phyloP scores from a whole-genome alignment of 1,139 yeast species.

The Lodderomyces orthopsilosis region DNA sequence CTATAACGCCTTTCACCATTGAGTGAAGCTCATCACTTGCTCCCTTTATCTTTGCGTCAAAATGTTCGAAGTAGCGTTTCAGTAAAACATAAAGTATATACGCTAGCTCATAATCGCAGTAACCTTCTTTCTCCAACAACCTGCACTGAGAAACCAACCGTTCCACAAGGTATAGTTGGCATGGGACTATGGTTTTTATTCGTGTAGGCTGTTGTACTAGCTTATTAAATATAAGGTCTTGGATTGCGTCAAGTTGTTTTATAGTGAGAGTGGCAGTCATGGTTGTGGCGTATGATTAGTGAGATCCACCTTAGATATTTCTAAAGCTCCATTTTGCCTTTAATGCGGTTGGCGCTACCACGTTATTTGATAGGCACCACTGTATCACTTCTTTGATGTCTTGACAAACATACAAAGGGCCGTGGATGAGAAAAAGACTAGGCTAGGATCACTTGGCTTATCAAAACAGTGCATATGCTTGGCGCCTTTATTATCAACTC shows the following conservation, averaged over 20 bases:
- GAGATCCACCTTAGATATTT: too few relatives aligned
- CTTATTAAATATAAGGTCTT: neutral
- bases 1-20: neutral
- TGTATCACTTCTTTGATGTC: too few relatives aligned
- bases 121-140: slow-evolving; percentile 24
- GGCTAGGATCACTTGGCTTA: too few relatives aligned
- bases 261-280: neutral
- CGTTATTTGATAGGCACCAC: too few relatives aligned
- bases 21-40: slow-evolving; percentile 20
- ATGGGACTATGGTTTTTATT: neutral
- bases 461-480: too few relatives aligned
- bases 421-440: too few relatives aligned
- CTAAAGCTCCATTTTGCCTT: neutral
- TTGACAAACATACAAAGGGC: too few relatives aligned
- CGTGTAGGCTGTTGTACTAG: neutral
- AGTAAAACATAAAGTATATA: slow-evolving; percentile 26
- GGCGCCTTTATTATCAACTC: too few relatives aligned
- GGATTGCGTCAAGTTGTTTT: neutral
- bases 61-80: slow-evolving; percentile 6
- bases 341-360: neutral
- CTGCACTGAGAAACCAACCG: slow-evolving; percentile 32
- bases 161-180: slow-evolving; percentile 24
- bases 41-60: slow-evolving; percentile 14
- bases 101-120: slow-evolving; percentile 42
- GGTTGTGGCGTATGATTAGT: neutral